Base-by-base conservation (phyloP, 345 rosid species). In the Eucalyptus fibrosa region DNA sequence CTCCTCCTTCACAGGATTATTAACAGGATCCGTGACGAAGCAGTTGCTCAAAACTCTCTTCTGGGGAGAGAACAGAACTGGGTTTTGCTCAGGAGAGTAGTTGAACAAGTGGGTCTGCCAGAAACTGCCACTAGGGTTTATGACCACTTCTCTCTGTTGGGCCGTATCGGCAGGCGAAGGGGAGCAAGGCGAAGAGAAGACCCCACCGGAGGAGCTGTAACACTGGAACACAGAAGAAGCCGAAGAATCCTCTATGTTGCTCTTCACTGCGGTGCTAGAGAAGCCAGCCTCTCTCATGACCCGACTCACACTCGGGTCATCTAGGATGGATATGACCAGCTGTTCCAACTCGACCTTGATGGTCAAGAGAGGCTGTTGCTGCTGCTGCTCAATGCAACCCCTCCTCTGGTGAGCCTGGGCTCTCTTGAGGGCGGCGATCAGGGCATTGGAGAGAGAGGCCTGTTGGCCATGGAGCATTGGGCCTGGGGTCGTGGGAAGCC, bases 231-330 rank as follows among this genome's bases (percentile, higher is more conserved):
- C 95, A 88, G 98, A 93, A 86, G 98, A 93, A 91, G 93, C 90
- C 23, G 89, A 86, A 37, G 91, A 44, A 80, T 97, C 97, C 55
- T 96, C 99, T 18, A 97, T 92, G 87, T 94, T 94, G 92, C 87
- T 96, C 88, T 96, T 97, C 14, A 96, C 97, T 24, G 95, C 92
- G 87, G 96, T 95, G 91, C 98, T 96, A 62, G 97, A 95, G 90
- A 97, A 94, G 3, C 99, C 99, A 86, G 99, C 99, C 91, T 97
- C 99, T 89, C 97, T 94, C 98, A 97, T 96, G 90, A 96, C 98
- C 92, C 99, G 92, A 88, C 98, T 95, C 81, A 96, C 98, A 90
- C 97, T 95, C 45, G 98, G 98, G 89, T 96, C 98, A 92, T 96
- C 98, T 7, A 96, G 89, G 81, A 96, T 96, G 37, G 98, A 96